A percentile compares a stretch with the other conserved stretches of the same genome.
These are phyloP conservation scores for Axilococcus clingmanii DNA, from an alignment of 139 green algal species.

Conservation along the genomic window DNA sequence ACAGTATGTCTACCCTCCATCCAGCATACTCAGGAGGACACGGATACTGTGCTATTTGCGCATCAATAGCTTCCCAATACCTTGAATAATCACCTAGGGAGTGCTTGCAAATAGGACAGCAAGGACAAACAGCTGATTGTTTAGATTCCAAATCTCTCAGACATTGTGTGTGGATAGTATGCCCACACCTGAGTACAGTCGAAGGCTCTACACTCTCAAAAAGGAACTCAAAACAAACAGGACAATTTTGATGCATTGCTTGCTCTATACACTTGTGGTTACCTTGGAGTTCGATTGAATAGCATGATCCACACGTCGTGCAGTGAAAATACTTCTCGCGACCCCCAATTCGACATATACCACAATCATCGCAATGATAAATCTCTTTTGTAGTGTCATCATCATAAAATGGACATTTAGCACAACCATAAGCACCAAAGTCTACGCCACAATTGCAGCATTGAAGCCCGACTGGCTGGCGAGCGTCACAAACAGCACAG, in stretches of 20 bases:
- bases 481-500: slow-evolving; percentile 61
- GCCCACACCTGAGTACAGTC: slow-evolving; percentile 79
- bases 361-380: slow-evolving; percentile 81
- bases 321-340: slow-evolving; percentile 91
- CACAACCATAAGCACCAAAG: slow-evolving; percentile 64
- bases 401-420: slow-evolving; percentile 75
- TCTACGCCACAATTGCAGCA: slow-evolving; percentile 63
- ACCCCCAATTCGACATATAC: slow-evolving; percentile 83
- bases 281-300: slow-evolving; percentile 48
- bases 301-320: slow-evolving; percentile 83
- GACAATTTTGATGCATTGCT: slow-evolving; percentile 83
- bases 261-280: slow-evolving; percentile 83
- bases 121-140: slow-evolving; percentile 38
- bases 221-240: slow-evolving; percentile 83
- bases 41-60: slow-evolving; percentile 36
- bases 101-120: slow-evolving; percentile 72
- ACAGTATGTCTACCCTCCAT: slow-evolving; percentile 44
- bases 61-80: slow-evolving; percentile 54
- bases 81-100: slow-evolving; percentile 27
- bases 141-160: slow-evolving; percentile 40
- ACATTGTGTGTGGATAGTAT: slow-evolving; percentile 83
- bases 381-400: slow-evolving; percentile 75
- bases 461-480: slow-evolving; percentile 44
- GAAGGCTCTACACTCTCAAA: slow-evolving; percentile 81
- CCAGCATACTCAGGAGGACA: slow-evolving; percentile 57